These are phyloP conservation scores for Xylariaceae sp. DNA, from an alignment of 2,329 filamentous ascomycete genomes.

Conservation along the genomic window DNA sequence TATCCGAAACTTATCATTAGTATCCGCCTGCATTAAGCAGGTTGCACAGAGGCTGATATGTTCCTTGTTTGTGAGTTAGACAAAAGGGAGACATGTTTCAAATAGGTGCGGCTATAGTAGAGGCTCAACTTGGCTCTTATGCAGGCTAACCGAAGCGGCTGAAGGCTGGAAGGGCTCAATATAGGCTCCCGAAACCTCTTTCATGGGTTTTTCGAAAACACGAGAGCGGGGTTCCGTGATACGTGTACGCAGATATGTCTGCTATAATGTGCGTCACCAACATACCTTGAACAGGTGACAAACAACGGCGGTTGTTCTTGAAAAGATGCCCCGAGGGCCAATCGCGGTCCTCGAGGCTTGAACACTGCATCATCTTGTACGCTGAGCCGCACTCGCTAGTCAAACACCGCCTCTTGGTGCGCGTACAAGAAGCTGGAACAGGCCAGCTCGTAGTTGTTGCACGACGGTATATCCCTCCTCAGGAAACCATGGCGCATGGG, in stretches of 20 bases:
- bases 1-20: neutral
- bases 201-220: conserved; percentile 19
- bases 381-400: conserved; percentile 23
- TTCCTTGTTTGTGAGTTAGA: conserved; percentile 19
- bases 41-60: conserved; percentile 18
- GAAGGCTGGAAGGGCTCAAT: conserved; percentile 25
- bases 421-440: conserved; percentile 13
- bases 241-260: conserved; percentile 3
- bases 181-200: conserved; percentile 22
- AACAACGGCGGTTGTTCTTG: conserved; percentile 15
- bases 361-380: conserved; percentile 21
- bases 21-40: conserved; percentile 14
- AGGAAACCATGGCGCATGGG: neutral
- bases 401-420: conserved; percentile 26
- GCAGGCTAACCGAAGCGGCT: conserved; percentile 30
- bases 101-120: conserved; percentile 29
- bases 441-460: neutral
- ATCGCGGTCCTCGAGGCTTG: conserved; percentile 16
- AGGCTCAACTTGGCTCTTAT: conserved; percentile 28
- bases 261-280: neutral
- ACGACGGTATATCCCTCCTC: neutral
- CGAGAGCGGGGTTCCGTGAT: conserved; percentile 4
- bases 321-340: conserved; percentile 27
- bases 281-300: neutral
- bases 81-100: conserved; percentile 24